These are phyloP conservation scores for Fusarium pseudonygamai DNA, from an alignment of 2,329 filamentous ascomycete species.

Conservation along the genomic window DNA sequence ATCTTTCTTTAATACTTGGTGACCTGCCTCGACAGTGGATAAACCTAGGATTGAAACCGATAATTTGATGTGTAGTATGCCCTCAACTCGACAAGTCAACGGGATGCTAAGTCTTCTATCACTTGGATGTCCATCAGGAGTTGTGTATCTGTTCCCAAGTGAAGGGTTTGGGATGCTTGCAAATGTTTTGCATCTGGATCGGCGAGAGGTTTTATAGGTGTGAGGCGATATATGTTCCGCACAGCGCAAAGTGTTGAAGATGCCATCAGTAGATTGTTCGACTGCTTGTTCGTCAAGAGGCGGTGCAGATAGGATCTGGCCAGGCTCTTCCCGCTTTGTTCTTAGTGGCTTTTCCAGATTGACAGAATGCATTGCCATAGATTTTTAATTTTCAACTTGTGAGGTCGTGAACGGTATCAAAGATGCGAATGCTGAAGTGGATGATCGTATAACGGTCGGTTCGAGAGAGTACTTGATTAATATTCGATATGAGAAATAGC, in stretches of 20 bases:
- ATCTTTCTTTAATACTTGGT: neutral
- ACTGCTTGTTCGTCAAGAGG: neutral
- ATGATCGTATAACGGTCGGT: neutral
- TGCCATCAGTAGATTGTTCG: neutral
- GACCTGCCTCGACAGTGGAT: neutral
- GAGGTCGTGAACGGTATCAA: neutral
- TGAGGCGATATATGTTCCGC: neutral
- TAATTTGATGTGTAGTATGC: constrained; percentile 22
- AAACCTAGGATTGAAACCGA: constrained; percentile 3
- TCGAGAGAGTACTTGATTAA: neutral
- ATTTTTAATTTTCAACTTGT: neutral
- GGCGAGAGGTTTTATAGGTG: constrained; percentile 1
- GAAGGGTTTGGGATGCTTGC: neutral
- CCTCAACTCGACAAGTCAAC: neutral
- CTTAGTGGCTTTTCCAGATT: neutral
- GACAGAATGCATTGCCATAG: neutral
- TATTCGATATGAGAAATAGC: neutral
- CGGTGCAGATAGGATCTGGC: neutral
- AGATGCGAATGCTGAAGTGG: neutral
- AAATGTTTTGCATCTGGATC: neutral
- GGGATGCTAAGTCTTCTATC: constrained; percentile 18
- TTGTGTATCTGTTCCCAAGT: neutral
- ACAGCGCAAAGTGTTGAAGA: neutral
- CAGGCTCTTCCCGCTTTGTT: neutral
- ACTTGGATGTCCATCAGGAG: neutral